phyloP scores from a whole-genome alignment of 2,329 filamentous ascomycete genomes.

The Aureobasidium uvarum region DNA sequence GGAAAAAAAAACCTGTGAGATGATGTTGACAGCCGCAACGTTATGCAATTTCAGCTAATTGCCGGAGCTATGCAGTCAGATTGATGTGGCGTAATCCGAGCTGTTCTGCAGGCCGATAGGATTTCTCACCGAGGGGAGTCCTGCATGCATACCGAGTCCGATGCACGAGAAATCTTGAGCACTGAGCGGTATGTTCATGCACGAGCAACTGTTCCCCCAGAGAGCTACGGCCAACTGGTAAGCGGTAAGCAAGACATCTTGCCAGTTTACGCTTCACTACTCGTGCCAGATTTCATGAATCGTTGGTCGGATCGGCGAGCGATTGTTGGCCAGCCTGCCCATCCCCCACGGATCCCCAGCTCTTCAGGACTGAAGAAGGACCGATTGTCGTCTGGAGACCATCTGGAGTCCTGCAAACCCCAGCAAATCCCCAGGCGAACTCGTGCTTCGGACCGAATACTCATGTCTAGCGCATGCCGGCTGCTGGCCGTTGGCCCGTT shows the following conservation, averaged over 20 bases:
- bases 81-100: conserved; percentile 14
- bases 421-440: not conserved
- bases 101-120: conserved; percentile 13
- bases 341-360: conserved; percentile 24
- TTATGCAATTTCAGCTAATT: not conserved
- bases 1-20: conserved; percentile 6
- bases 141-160: not conserved
- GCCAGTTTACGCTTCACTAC: conserved; percentile 9
- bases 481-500: conserved; percentile 7
- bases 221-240: not conserved
- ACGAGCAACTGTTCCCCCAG: not conserved
- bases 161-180: not conserved
- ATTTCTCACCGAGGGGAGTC: not conserved
- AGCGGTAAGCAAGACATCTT: conserved; percentile 6
- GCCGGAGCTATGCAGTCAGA: conserved; percentile 16
- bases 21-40: conserved; percentile 20
- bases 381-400: conserved; percentile 15
- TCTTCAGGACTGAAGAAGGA: conserved; percentile 2
- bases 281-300: conserved; percentile 9
- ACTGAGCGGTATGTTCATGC: not conserved
- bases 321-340: conserved; percentile 6
- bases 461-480: conserved; percentile 5
- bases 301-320: conserved; percentile 22
- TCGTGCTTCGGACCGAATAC: conserved; percentile 12
- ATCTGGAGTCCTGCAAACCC: not conserved